Conservation (phyloP, 176 grass and related monocot species). For the Carex pumila region DNA sequence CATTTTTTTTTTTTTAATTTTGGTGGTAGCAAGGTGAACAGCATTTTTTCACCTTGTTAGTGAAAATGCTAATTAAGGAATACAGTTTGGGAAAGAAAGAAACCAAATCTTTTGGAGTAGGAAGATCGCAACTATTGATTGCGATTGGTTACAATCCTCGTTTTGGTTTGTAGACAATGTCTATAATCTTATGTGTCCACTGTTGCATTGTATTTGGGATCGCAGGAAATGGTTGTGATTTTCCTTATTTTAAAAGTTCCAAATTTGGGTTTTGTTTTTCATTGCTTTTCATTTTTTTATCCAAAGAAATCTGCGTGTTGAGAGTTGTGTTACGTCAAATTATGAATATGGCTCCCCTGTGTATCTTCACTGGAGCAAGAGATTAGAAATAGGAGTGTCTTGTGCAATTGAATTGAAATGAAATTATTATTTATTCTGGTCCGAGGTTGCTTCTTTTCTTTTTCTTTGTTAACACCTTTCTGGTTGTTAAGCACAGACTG, state of each 20-base stretch:
- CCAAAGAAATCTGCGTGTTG: not conserved
- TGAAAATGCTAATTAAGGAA: not conserved
- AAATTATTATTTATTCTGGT: not conserved
- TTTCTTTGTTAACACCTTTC: not conserved
- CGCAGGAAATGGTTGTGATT: not conserved
- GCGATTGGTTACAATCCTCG: not conserved
- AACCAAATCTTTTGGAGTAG: not conserved
- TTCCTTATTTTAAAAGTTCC: not conserved
- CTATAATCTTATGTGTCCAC: not conserved
- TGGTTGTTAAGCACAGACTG: not conserved
- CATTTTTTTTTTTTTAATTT: not conserved
- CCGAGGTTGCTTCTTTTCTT: not conserved
- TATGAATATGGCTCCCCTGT: not conserved
- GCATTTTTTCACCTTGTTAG: not conserved
- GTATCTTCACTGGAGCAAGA: not conserved
- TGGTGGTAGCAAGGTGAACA: not conserved
- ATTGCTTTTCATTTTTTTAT: not conserved
- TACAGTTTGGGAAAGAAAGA: not conserved
- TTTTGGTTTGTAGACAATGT: not conserved
- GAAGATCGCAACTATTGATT: not conserved
- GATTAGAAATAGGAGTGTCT: not conserved
- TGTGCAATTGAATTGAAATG: not conserved
- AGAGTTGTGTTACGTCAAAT: not conserved
- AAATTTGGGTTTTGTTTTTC: not conserved
- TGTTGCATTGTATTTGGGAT: not conserved